Percentiles rank a stretch among this genome's conserved stretches.
Conservation (phyloP, 495 filamentous ascomycete species). For the Cladorrhinum samala region DNA sequence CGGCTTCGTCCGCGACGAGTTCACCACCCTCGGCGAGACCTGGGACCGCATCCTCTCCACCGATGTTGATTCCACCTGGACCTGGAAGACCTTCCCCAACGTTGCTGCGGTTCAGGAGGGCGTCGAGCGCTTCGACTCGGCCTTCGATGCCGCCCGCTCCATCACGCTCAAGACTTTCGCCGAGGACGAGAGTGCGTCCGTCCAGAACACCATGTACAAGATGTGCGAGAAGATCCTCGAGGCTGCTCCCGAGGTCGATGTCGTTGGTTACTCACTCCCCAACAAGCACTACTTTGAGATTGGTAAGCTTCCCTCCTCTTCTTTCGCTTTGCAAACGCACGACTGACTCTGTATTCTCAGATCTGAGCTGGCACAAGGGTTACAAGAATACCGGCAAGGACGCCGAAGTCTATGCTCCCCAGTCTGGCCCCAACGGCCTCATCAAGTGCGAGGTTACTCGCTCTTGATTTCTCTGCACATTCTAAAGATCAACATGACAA, state of each 20-base stretch:
- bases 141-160: conserved; percentile 65
- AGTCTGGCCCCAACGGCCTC: conserved; percentile 86
- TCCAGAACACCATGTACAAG: conserved; percentile 98
- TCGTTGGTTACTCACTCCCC: conserved; percentile 76
- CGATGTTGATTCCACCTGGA: conserved; percentile 79
- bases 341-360: conserved; percentile 38
- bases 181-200: conserved; percentile 82
- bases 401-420: conserved; percentile 91
- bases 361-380: conserved; percentile 95
- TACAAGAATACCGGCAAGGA: conserved; percentile 95
- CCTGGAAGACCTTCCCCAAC: conserved; percentile 64
- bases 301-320: conserved; percentile 50
- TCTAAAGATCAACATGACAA: too few species aligned
- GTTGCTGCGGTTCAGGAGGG: conserved; percentile 63
- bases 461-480: conserved; percentile 17
- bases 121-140: conserved; percentile 64
- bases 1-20: conserved; percentile 88
- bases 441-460: conserved; percentile 92
- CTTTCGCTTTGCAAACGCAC: background rate
- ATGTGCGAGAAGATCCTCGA: conserved; percentile 88
- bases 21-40: conserved; percentile 80
- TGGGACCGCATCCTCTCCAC: conserved; percentile 95
- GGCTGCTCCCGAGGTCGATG: conserved; percentile 60
- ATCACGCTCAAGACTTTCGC: conserved; percentile 92
- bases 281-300: conserved; percentile 99